Percentiles rank a stretch among this genome's conserved stretches.
Conservation (phyloP, 179 eudicot genomes). For the Spinacia oleracea region DNA sequence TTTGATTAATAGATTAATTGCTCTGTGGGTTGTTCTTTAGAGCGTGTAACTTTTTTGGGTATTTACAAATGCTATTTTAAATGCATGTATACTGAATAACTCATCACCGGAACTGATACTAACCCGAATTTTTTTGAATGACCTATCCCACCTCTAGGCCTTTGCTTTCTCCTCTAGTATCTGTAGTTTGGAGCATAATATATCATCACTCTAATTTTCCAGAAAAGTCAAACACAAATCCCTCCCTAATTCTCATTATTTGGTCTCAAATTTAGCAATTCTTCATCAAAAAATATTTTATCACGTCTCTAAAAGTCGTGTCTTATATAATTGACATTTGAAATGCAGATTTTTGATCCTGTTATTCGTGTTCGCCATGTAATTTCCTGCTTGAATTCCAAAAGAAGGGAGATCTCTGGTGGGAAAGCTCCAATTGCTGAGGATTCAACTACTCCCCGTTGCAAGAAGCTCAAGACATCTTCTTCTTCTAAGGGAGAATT, state of each 20-base stretch:
- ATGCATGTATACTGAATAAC: neutral
- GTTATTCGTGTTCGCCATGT: slow-evolving; percentile 48
- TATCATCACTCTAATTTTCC: neutral
- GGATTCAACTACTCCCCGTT: slow-evolving; percentile 31
- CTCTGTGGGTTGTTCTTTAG: neutral
- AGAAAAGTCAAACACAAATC: neutral
- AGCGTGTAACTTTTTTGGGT: neutral
- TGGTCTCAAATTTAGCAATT: neutral
- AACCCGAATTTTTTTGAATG: neutral
- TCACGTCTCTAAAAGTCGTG: neutral
- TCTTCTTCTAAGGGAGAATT: slow-evolving; percentile 21
- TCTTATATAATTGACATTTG: slow-evolving; percentile 11
- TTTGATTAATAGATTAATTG: slow-evolving; percentile 14
- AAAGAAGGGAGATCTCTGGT: slow-evolving; percentile 24
- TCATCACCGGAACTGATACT: neutral
- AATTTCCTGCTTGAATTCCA: slow-evolving; percentile 37
- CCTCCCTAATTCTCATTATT: neutral
- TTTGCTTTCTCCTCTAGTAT: neutral
- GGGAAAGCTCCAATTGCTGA: slow-evolving; percentile 21
- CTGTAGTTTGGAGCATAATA: neutral
- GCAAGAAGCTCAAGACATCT: slow-evolving; percentile 50
- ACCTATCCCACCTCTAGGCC: neutral
- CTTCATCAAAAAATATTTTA: neutral
- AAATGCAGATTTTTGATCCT: slow-evolving; percentile 61
- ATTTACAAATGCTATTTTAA: neutral